A percentile compares a stretch with the other conserved stretches of the same genome.
Evolutionary conservation across 140 eudicot genomes (phyloP).

Genomic region (Bidens hawaiensis): DNA sequence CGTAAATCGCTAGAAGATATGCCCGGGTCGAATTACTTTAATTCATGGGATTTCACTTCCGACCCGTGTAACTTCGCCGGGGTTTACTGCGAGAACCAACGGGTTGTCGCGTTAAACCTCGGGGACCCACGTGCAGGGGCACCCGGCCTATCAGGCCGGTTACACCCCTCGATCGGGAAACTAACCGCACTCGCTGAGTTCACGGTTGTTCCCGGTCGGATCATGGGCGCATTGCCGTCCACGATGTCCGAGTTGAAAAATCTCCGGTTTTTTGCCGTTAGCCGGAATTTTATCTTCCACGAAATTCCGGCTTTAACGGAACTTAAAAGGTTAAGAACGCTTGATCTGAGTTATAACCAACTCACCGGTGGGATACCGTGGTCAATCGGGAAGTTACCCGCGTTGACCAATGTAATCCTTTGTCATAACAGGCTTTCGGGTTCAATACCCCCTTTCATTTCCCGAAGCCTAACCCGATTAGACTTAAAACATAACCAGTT

Average conservation of each 20-base stretch:
- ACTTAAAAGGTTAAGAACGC: neutral
- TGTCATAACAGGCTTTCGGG: conserved; percentile 10
- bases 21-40: conserved; percentile 71
- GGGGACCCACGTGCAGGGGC: conserved; percentile 95
- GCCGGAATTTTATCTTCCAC: conserved; percentile 9
- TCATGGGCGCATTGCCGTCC: conserved; percentile 8
- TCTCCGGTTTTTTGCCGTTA: neutral
- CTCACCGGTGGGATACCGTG: conserved; percentile 9
- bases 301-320: conserved; percentile 10
- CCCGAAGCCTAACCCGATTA: neutral
- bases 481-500: conserved; percentile 8
- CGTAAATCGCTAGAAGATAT: conserved; percentile 56
- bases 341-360: conserved; percentile 11
- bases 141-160: conserved; percentile 69
- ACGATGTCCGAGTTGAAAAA: neutral
- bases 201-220: conserved; percentile 8
- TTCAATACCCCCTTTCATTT: neutral
- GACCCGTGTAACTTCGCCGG: conserved; percentile 93
- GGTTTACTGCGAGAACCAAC: conserved; percentile 52
- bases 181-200: neutral
- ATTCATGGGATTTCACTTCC: conserved; percentile 91
- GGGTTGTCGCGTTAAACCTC: conserved; percentile 66
- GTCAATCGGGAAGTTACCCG: neutral
- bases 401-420: conserved; percentile 3
- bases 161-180: conserved; percentile 56